Percentiles rank a stretch among this genome's conserved stretches.
Evolutionary conservation across 1,284 basidiomycete species (phyloP).

Genomic region (Schizophyllum commune): DNA sequence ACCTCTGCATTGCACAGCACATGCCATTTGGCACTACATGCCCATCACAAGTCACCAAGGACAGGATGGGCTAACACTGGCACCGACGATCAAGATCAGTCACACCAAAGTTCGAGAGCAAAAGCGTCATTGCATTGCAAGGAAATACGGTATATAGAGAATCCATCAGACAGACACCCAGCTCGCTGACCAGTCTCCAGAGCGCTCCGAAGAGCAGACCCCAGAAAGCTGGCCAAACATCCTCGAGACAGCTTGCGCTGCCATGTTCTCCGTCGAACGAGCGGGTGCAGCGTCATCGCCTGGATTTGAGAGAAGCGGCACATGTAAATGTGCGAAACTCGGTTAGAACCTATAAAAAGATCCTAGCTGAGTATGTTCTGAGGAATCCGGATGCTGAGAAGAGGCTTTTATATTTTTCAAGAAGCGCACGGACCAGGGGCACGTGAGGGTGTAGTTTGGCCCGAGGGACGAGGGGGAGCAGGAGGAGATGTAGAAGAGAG

Average conservation of each 20-base stretch:
- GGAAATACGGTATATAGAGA: neutral
- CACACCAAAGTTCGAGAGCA: neutral
- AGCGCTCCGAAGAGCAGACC: neutral
- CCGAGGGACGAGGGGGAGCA: too few species aligned
- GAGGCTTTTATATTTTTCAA: neutral
- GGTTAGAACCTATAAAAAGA: slow-evolving; percentile 1
- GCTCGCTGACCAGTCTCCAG: neutral
- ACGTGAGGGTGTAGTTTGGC: neutral
- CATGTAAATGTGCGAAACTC: neutral
- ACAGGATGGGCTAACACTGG: too few species aligned
- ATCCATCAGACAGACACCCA: slow-evolving; percentile 7
- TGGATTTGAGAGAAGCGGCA: slow-evolving; percentile 2
- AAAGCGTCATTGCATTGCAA: neutral
- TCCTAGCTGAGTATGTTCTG: slow-evolving; percentile 1
- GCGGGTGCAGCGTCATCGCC: slow-evolving; percentile 3
- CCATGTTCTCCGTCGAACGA: slow-evolving; percentile 6
- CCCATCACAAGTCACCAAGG: too few species aligned
- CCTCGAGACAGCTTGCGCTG: neutral
- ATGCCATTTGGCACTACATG: too few species aligned
- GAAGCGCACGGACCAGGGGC: neutral
- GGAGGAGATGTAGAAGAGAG: too few species aligned
- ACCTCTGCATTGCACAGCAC: too few species aligned
- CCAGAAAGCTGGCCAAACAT: slow-evolving; percentile 1
- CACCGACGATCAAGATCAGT: neutral
- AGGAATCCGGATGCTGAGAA: neutral